Conservation (phyloP, 2,329 filamentous ascomycete genomes). For the Aspergillus clavatus region DNA sequence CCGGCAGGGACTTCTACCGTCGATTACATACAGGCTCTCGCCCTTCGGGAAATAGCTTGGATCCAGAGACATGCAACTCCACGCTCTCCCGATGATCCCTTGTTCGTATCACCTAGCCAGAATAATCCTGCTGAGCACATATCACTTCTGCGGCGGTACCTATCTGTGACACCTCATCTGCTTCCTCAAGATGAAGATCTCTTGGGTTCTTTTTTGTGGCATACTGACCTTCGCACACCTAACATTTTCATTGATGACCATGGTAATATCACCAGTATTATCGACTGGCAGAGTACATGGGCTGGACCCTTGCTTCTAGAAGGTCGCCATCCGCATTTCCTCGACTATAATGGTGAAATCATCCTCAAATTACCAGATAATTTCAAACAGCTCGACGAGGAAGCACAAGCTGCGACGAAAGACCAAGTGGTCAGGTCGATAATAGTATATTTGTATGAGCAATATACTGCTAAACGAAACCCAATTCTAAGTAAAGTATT, state of each 20-base stretch:
- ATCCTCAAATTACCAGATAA: neutral
- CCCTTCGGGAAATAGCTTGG: conserved; percentile 33
- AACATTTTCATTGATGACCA: conserved; percentile 37
- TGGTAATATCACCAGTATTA: conserved; percentile 34
- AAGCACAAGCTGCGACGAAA: conserved; percentile 8
- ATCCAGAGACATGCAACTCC: conserved; percentile 25
- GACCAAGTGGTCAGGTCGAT: conserved; percentile 8
- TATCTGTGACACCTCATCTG: conserved; percentile 25
- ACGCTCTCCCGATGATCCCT: conserved; percentile 18
- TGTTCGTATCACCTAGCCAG: conserved; percentile 20
- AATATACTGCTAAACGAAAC: conserved; percentile 24
- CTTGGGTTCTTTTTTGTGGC: conserved; percentile 32
- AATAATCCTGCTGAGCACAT: conserved; percentile 27
- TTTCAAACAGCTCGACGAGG: neutral
- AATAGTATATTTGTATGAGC: conserved; percentile 26
- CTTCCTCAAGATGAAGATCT: conserved; percentile 22
- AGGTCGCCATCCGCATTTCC: neutral
- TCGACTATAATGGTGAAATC: neutral
- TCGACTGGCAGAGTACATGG: conserved; percentile 37
- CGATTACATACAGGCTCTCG: conserved; percentile 31
- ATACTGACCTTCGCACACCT: conserved; percentile 34
- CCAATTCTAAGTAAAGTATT: conserved; percentile 23
- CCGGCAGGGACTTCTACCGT: conserved; percentile 26
- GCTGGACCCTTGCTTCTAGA: neutral
- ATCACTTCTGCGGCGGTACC: conserved; percentile 29